phyloP scores from a whole-genome alignment of 2,329 filamentous ascomycete genomes.

The Herpotrichia juniperi region DNA sequence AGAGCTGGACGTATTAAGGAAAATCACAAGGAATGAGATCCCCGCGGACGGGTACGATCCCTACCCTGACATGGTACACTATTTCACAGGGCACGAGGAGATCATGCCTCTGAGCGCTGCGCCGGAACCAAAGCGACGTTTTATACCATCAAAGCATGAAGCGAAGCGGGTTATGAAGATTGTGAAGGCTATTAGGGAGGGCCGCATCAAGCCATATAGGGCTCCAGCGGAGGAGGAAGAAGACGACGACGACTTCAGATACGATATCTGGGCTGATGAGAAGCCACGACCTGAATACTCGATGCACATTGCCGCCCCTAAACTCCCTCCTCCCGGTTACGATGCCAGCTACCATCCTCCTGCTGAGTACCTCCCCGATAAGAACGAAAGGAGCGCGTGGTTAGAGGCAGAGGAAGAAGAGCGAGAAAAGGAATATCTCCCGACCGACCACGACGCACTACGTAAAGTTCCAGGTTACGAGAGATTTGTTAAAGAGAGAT shows the following conservation, averaged over 20 bases:
- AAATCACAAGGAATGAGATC: slow-evolving; percentile 86
- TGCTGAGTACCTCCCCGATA: slow-evolving; percentile 87
- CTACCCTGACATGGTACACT: slow-evolving; percentile 91
- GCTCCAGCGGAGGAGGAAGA: slow-evolving; percentile 76
- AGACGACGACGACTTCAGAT: slow-evolving; percentile 73
- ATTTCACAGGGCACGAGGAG: slow-evolving; percentile 89
- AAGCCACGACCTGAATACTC: slow-evolving; percentile 79
- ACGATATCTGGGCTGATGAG: slow-evolving; percentile 96
- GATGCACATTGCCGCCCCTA: slow-evolving; percentile 95
- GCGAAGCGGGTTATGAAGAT: slow-evolving; percentile 96
- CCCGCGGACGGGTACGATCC: slow-evolving; percentile 89
- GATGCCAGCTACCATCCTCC: slow-evolving; percentile 97
- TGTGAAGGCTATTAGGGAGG: slow-evolving; percentile 92
- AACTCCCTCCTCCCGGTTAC: slow-evolving; percentile 89
- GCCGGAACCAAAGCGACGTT: slow-evolving; percentile 93
- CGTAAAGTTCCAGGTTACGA: slow-evolving; percentile 93
- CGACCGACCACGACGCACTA: slow-evolving; percentile 80
- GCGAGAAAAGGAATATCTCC: slow-evolving; percentile 85
- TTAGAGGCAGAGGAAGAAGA: slow-evolving; percentile 88
- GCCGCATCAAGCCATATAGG: slow-evolving; percentile 89
- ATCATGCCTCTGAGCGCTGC: slow-evolving; percentile 94
- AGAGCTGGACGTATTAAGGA: slow-evolving; percentile 85
- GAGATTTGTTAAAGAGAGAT: slow-evolving; percentile 90
- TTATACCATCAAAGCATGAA: slow-evolving; percentile 96
- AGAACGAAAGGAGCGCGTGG: slow-evolving; percentile 84